phyloP scores from a whole-genome alignment of 169 alveolate species.

The Cryptosporidium canis region DNA sequence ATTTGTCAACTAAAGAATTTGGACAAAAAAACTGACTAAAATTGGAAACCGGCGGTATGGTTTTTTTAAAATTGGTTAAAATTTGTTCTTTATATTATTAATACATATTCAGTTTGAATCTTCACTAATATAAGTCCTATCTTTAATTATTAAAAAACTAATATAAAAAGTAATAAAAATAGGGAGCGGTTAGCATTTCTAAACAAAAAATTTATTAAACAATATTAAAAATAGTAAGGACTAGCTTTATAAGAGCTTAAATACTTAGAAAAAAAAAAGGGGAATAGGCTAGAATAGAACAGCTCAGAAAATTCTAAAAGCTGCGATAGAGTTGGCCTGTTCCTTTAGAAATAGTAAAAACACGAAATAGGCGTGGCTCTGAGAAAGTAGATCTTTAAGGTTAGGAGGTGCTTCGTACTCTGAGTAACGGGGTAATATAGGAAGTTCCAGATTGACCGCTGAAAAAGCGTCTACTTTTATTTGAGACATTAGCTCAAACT shows the following conservation, averaged over 20 bases:
- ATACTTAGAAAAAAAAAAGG: slow-evolving; percentile 32
- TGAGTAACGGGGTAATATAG: slow-evolving; percentile 45
- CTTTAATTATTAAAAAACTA: slow-evolving; percentile 2
- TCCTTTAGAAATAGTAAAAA: slow-evolving; percentile 40
- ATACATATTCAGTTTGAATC: background rate
- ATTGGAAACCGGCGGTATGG: slow-evolving; percentile 20
- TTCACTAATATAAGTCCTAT: slow-evolving; percentile 6
- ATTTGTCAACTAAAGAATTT: slow-evolving; percentile 1
- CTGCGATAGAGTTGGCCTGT: slow-evolving; percentile 35
- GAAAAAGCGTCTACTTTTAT: slow-evolving; percentile 36
- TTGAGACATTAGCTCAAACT: slow-evolving; percentile 38
- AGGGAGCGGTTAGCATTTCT: slow-evolving; percentile 40
- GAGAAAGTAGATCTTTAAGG: slow-evolving; percentile 41
- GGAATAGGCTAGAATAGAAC: slow-evolving; percentile 43
- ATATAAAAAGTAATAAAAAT: background rate
- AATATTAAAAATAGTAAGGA: slow-evolving; percentile 12
- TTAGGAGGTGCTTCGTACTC: slow-evolving; percentile 44
- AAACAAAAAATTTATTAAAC: background rate
- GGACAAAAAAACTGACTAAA: slow-evolving; percentile 4
- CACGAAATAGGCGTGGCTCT: slow-evolving; percentile 36
- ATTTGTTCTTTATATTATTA: background rate
- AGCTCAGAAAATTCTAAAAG: slow-evolving; percentile 33
- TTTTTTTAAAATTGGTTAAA: background rate
- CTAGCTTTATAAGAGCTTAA: slow-evolving; percentile 33
- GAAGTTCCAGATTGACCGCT: slow-evolving; percentile 52